These are phyloP conservation scores for Cubamyces lactineus DNA, from an alignment of 768 basidiomycete species.

Conservation along the genomic window DNA sequence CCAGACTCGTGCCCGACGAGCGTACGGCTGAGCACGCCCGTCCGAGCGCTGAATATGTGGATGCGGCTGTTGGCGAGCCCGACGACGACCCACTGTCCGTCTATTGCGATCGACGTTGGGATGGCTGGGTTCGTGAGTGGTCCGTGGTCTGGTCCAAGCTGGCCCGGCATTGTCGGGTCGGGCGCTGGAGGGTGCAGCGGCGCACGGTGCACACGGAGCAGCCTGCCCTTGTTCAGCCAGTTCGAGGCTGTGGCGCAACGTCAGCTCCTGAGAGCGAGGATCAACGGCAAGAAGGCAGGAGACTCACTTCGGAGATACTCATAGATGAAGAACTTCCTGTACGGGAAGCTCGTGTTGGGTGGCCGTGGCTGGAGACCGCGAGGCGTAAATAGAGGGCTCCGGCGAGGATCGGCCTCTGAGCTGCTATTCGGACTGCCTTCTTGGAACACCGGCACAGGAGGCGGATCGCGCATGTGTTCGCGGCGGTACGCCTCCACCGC, in stretches of 20 bases:
- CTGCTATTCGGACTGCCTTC: not conserved
- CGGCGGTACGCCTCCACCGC: slow-evolving; percentile 34
- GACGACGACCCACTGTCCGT: slow-evolving; percentile 82
- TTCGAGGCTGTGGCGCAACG: slow-evolving; percentile 60
- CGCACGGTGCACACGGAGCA: slow-evolving; percentile 68
- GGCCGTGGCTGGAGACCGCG: slow-evolving; percentile 9
- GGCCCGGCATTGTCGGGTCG: slow-evolving; percentile 6
- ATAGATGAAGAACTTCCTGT: slow-evolving; percentile 69
- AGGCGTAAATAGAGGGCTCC: slow-evolving; percentile 2
- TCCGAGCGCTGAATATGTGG: slow-evolving; percentile 80
- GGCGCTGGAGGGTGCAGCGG: slow-evolving; percentile 29
- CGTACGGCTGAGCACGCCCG: slow-evolving; percentile 75
- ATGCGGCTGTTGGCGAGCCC: slow-evolving; percentile 87
- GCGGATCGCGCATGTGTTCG: slow-evolving; percentile 23
- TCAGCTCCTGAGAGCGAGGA: not conserved
- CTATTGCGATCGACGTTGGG: slow-evolving; percentile 87
- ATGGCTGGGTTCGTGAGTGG: slow-evolving; percentile 53
- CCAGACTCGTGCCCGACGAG: slow-evolving; percentile 85
- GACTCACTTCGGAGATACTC: slow-evolving; percentile 71
- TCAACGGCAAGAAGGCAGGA: slow-evolving; percentile 11
- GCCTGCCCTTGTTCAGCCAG: slow-evolving; percentile 75
- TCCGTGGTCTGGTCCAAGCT: slow-evolving; percentile 24
- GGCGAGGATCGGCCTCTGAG: slow-evolving; percentile 1
- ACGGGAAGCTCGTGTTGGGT: slow-evolving; percentile 48
- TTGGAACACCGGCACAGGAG: slow-evolving; percentile 25